Evolutionary conservation across 1,284 basidiomycete species (phyloP).

Genomic region (Schizophyllum amplum): DNA sequence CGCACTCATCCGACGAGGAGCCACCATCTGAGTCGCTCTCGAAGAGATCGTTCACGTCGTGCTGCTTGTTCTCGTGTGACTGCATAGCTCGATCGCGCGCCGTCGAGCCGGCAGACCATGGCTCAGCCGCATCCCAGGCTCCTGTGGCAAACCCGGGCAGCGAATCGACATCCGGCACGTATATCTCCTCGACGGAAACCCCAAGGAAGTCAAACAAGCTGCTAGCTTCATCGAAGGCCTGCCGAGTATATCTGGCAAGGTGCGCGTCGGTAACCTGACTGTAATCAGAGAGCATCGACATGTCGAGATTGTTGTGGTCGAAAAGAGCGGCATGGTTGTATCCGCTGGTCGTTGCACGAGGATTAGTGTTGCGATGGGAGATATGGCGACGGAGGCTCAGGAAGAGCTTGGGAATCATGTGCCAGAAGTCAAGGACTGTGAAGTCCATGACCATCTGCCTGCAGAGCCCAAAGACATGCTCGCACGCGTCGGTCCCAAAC

Average conservation of each 20-base stretch:
- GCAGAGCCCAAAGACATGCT: slow-evolving; percentile 27
- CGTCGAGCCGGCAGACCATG: too few species aligned
- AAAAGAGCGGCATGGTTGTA: slow-evolving; percentile 14
- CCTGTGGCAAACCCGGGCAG: background rate
- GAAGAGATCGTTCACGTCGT: too few species aligned
- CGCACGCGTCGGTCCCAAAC: slow-evolving; percentile 25
- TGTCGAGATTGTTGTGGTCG: slow-evolving; percentile 9
- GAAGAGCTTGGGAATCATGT: slow-evolving; percentile 23
- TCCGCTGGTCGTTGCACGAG: slow-evolving; percentile 8
- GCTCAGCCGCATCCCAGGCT: too few species aligned
- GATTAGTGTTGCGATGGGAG: background rate
- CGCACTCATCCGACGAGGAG: too few species aligned
- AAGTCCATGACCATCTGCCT: slow-evolving; percentile 28
- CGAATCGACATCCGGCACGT: too few species aligned
- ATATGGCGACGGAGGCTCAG: slow-evolving; percentile 12
- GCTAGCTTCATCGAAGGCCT: slow-evolving; percentile 9
- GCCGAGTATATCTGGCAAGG: too few species aligned
- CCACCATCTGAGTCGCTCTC: too few species aligned
- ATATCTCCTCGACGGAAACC: background rate
- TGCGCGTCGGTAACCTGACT: slow-evolving; percentile 1
- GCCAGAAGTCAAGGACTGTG: slow-evolving; percentile 23
- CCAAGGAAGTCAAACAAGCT: slow-evolving; percentile 8
- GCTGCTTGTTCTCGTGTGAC: too few species aligned
- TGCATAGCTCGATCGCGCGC: too few species aligned
- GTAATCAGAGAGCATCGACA: slow-evolving; percentile 10